phyloP scores from a whole-genome alignment of 2,329 filamentous ascomycete species.

The Arthrinium puccinioides region DNA sequence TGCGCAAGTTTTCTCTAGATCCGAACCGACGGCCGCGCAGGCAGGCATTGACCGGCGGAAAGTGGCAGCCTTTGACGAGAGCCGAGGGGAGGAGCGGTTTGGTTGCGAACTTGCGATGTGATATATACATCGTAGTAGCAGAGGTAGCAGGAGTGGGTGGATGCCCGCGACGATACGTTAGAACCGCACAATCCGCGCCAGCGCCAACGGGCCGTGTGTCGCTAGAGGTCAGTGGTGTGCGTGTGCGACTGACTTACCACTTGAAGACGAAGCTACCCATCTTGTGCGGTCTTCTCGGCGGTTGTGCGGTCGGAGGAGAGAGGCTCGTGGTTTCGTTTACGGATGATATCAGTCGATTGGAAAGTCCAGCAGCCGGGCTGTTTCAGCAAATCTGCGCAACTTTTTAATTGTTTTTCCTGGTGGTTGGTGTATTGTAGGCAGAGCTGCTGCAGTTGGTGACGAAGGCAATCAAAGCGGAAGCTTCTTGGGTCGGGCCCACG shows the following conservation, averaged over 20 bases:
- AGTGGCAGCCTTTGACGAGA: background rate
- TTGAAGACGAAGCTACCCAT: constrained; percentile 66
- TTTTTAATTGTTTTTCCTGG: background rate
- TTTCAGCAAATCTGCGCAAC: background rate
- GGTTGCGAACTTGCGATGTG: background rate
- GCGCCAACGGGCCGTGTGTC: no score
- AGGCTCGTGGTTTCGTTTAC: background rate
- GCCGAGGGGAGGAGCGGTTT: constrained; percentile 1
- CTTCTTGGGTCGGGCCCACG: constrained; percentile 2
- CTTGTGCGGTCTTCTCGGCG: constrained; percentile 12
- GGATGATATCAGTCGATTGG: no score
- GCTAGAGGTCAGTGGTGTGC: no score
- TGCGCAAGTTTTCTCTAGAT: no score
- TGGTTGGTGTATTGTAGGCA: background rate
- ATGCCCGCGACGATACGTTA: constrained; percentile 1
- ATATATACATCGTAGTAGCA: background rate
- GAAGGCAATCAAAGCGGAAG: no score
- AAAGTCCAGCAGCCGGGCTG: no score
- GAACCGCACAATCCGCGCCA: background rate
- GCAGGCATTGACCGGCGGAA: background rate
- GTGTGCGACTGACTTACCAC: constrained; percentile 49
- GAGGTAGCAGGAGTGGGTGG: background rate
- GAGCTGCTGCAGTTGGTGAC: no score
- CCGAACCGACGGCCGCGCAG: no score
- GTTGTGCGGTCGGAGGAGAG: background rate